A percentile compares a stretch with the other conserved stretches of the same genome.
Evolutionary conservation across 805 yeast species (phyloP).

Genomic region (Ogataea ramenticola): DNA sequence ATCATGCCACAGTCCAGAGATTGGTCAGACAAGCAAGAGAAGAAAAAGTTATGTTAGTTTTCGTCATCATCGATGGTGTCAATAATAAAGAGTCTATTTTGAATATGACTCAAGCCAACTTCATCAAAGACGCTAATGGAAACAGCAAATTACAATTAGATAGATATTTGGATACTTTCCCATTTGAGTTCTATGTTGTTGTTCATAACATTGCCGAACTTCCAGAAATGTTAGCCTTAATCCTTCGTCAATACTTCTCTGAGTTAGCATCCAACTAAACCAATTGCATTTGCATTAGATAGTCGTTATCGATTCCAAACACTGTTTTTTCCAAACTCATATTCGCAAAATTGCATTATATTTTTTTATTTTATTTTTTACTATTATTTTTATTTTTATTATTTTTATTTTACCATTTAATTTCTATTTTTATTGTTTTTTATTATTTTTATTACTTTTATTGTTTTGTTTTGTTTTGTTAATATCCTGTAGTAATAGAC

Average conservation of each 20-base stretch:
- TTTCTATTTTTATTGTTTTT: not conserved
- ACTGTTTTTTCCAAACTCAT: no score
- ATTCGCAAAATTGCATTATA: not conserved
- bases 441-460: not conserved
- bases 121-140: constrained; percentile 65
- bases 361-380: not conserved
- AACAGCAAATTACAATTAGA: constrained; percentile 66
- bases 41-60: constrained; percentile 87
- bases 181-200: constrained; percentile 94
- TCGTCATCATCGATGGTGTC: constrained; percentile 89
- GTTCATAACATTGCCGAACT: constrained; percentile 83
- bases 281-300: no score
- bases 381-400: not conserved
- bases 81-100: constrained; percentile 77
- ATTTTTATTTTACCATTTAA: not conserved
- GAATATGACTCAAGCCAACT: constrained; percentile 91
- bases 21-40: constrained; percentile 90
- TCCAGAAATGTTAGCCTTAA: constrained; percentile 85
- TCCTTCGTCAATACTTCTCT: constrained; percentile 85
- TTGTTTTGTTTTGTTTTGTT: not conserved
- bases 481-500: no score
- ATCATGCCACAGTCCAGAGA: constrained; percentile 74
- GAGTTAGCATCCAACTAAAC: constrained; percentile 41
- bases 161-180: constrained; percentile 86
- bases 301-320: no score